Base-by-base conservation (phyloP, 768 basidiomycete genomes). In the Podaxis pistillaris region DNA sequence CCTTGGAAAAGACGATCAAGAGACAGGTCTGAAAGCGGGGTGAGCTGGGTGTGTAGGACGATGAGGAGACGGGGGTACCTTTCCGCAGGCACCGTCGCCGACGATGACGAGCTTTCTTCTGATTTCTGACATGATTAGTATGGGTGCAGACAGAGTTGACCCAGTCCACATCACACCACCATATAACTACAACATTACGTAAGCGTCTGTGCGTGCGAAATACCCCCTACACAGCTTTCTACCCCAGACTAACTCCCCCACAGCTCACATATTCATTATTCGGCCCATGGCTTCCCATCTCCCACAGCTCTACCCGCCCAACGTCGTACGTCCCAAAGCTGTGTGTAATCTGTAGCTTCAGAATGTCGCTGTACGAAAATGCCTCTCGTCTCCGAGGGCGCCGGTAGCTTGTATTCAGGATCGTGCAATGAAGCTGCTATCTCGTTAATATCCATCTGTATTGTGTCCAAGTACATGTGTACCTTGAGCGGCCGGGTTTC, bases 101-200 rank as follows among this genome's bases (percentile, higher is more conserved):
- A 98, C 96, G 76, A 98, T 97, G 76, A 98, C 96, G 70, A 98
- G 89, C 80, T 98, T 98, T 79, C 95, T 91, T 80, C 96, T 87
- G 78, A 98, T 96, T 83, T 97, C 96, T 74, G 94, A 89, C 95
- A 98, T 98, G 76, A 57, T 65, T 64, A 62, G 60, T 62, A 62
- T 33, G 41, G 60, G 53, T 55, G 52, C 53, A 62, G 53, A 41
- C 53, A 62, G 60, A 62, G 60, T 51, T 51, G n/a, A 37, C 28
- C 15, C 57, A 38, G 60, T 55, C 53, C 54, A 62, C 53, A 62
- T 62, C 60, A 62, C 60, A 55, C 60, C 60, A 62, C 59, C 59
- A 60, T 62, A 47, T 62, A 62, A 62, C 60, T 55, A 37, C 30
- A 4, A 28, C 30, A 62, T 62, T 62, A 62, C 26, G 53, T 62